phyloP scores from a whole-genome alignment of 352 stramenopile genomes.

The Aphanomyces stellatus region DNA sequence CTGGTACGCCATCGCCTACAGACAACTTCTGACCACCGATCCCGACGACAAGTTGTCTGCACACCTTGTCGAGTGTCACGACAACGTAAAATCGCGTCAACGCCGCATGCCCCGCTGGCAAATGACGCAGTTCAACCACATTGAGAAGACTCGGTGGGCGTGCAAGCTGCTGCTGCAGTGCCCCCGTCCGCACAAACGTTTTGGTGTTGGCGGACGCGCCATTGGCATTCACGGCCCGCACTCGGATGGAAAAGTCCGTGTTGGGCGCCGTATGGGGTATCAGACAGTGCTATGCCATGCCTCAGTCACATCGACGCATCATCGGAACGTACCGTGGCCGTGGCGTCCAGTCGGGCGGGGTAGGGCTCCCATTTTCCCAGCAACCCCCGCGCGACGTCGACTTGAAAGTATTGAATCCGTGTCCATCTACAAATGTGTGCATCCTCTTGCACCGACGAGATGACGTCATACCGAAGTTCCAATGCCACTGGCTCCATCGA shows the following conservation, averaged over 20 bases:
- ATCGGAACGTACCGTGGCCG: constrained; percentile 3
- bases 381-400: not conserved
- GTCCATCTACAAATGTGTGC: constrained; percentile 6
- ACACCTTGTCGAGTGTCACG: not conserved
- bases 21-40: not conserved
- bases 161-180: no score
- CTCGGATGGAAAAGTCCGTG: constrained; percentile 9
- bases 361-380: constrained; percentile 4
- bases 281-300: constrained; percentile 7
- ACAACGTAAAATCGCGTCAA: not conserved
- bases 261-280: not conserved
- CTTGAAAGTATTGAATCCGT: not conserved
- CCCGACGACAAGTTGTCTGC: no score
- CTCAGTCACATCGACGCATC: no score
- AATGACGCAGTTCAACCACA: not conserved
- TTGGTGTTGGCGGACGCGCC: not conserved
- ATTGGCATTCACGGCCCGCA: constrained; percentile 7
- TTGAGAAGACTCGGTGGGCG: no score
- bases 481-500: not conserved
- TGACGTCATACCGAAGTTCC: no score
- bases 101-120: not conserved
- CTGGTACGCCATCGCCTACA: not conserved
- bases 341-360: constrained; percentile 2
- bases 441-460: no score
- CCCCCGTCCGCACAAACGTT: not conserved